phyloP scores from a whole-genome alignment of 345 rosid species.

The Nasturtium officinale region DNA sequence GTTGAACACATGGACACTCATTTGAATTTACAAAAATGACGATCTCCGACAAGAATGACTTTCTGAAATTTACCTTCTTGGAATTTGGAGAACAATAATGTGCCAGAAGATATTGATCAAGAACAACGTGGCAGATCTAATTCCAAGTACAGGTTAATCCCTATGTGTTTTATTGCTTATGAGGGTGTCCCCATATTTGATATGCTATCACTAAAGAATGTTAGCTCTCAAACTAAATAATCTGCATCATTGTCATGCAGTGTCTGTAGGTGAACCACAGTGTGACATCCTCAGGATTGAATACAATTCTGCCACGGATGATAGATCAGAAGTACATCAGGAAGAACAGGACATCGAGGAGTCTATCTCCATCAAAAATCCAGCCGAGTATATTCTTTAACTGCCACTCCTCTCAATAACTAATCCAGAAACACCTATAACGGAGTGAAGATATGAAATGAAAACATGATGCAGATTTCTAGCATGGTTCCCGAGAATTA shows the following conservation, averaged over 20 bases:
- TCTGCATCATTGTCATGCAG: constrained; percentile 43
- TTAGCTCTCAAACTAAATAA: constrained; percentile 8
- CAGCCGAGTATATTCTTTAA: constrained; percentile 48
- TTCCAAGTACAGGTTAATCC: constrained; percentile 39
- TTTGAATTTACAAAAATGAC: constrained; percentile 75
- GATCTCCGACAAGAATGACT: constrained; percentile 52
- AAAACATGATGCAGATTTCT: constrained; percentile 1
- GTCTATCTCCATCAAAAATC: constrained; percentile 39
- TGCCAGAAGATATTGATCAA: constrained; percentile 61
- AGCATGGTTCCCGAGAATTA: constrained; percentile 9
- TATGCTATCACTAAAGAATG: background rate
- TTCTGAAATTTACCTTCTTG: constrained; percentile 58
- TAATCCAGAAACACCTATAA: constrained; percentile 1
- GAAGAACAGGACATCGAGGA: constrained; percentile 43
- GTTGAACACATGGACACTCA: constrained; percentile 70
- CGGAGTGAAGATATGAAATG: background rate
- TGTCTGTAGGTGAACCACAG: constrained; percentile 28
- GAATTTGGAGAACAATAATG: constrained; percentile 67
- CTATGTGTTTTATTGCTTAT: background rate
- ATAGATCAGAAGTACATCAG: constrained; percentile 50
- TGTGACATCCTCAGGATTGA: constrained; percentile 30
- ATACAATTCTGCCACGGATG: constrained; percentile 43
- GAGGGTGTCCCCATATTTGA: background rate
- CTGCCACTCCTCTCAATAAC: constrained; percentile 33
- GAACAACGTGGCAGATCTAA: constrained; percentile 37